Evolutionary conservation across 2,329 filamentous ascomycete species (phyloP).

Genomic region (Fusarium avenaceum): DNA sequence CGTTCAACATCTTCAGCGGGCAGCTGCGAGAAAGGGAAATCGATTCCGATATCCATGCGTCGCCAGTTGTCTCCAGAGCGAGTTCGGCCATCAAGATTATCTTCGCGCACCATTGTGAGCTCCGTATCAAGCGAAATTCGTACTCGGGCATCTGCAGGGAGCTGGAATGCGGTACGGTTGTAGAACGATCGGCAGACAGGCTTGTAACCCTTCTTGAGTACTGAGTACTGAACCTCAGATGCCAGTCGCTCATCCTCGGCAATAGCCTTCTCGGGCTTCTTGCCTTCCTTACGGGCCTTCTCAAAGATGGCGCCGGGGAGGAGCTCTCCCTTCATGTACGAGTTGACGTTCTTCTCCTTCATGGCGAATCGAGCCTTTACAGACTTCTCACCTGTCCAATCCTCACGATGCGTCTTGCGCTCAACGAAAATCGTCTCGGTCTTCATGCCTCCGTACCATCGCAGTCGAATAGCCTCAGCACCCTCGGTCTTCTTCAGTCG

Average conservation of each 20-base stretch:
- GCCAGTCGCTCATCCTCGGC: conserved; percentile 91
- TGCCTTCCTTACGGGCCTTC: conserved; percentile 94
- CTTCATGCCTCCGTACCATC: conserved; percentile 98
- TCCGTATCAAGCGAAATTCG: conserved; percentile 98
- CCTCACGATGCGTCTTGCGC: conserved; percentile 96
- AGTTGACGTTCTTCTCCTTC: conserved; percentile 98
- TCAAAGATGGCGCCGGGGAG: conserved; percentile 93
- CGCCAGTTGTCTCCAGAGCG: conserved; percentile 93
- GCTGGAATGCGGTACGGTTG: conserved; percentile 96
- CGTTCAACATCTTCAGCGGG: conserved; percentile 86
- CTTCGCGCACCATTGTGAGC: conserved; percentile 93
- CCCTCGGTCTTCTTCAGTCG: conserved; percentile 98
- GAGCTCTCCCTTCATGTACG: conserved; percentile 86
- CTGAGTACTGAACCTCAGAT: conserved; percentile 92
- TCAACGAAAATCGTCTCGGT: conserved; percentile 96
- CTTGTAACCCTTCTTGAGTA: conserved; percentile 86
- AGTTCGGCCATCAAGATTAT: conserved; percentile 85
- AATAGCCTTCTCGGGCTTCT: conserved; percentile 93
- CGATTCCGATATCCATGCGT: conserved; percentile 96
- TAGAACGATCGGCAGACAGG: conserved; percentile 97
- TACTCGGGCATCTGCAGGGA: conserved; percentile 94
- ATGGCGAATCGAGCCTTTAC: conserved; percentile 96
- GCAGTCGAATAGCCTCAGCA: conserved; percentile 93
- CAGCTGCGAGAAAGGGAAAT: conserved; percentile 92
- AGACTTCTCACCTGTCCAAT: conserved; percentile 99